These are phyloP conservation scores for Moricandia arvensis DNA, from an alignment of 345 rosid genomes.

Conservation along the genomic window DNA sequence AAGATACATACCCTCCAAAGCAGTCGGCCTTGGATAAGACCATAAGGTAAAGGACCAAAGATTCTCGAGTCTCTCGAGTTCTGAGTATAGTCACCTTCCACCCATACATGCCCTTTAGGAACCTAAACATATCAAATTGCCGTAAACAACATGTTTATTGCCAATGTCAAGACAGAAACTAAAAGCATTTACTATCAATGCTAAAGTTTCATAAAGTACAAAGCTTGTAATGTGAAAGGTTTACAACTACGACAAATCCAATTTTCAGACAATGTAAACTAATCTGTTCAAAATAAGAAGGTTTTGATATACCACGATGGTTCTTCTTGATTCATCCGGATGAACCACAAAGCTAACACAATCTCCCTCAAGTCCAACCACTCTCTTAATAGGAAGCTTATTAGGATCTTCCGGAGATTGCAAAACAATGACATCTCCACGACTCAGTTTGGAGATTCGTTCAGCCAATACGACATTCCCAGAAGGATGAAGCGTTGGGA, in stretches of 20 bases:
- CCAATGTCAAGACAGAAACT: not conserved
- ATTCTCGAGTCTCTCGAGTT: conserved; percentile 63
- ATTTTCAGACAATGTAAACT: not conserved
- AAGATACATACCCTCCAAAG: conserved; percentile 54
- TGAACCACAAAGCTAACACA: conserved; percentile 39
- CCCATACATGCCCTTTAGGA: conserved; percentile 58
- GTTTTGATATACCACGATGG: not conserved
- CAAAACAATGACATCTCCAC: conserved; percentile 64
- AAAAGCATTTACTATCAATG: not conserved
- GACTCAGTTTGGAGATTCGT: conserved; percentile 49
- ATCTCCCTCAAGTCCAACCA: not conserved
- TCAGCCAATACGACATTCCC: conserved; percentile 57
- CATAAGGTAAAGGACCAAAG: conserved; percentile 75
- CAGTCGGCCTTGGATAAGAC: conserved; percentile 62
- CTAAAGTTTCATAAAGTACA: not conserved
- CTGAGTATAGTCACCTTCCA: conserved; percentile 57
- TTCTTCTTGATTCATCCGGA: not conserved
- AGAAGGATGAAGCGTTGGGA: conserved; percentile 52
- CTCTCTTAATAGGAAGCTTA: conserved; percentile 38
- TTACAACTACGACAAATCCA: too few species aligned
- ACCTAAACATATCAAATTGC: conserved; percentile 37
- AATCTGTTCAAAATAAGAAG: not conserved
- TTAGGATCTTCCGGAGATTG: conserved; percentile 59
- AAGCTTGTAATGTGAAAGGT: not conserved
- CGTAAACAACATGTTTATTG: not conserved